phyloP scores from a whole-genome alignment of 805 yeast species.

The Saccharomycopsis malanga region DNA sequence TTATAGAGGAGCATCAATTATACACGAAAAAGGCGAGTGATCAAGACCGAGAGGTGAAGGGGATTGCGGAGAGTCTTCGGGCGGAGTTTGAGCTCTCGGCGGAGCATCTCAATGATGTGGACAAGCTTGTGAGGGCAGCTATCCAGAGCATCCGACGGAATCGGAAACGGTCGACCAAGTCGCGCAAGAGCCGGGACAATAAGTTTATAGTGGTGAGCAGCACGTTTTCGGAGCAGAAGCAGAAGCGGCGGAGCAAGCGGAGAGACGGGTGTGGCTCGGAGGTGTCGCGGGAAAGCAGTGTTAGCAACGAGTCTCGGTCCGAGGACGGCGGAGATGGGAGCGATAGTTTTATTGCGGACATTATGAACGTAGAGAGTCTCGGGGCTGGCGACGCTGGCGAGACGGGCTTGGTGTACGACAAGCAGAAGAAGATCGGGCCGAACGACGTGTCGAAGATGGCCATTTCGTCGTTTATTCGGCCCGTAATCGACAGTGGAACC shows the following conservation, averaged over 20 bases:
- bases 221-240: neutral
- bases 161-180: constrained; percentile 49
- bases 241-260: neutral
- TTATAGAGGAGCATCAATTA: constrained; percentile 57
- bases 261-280: constrained; percentile 4
- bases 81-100: constrained; percentile 68
- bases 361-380: constrained; percentile 7
- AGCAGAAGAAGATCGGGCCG: constrained; percentile 6
- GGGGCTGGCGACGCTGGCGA: neutral
- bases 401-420: neutral
- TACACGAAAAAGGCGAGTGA: constrained; percentile 79
- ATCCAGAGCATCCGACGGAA: constrained; percentile 89
- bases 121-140: constrained; percentile 85
- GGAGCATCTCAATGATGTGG: constrained; percentile 63
- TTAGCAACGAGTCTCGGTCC: neutral
- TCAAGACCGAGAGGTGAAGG: constrained; percentile 74
- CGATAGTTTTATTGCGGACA: constrained; percentile 12
- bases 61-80: constrained; percentile 71
- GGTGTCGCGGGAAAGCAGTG: neutral
- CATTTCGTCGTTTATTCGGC: constrained; percentile 11
- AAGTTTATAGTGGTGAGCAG: constrained; percentile 2
- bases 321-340: too few relatives aligned
- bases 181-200: neutral
- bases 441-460: constrained; percentile 14
- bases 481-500: constrained; percentile 1